phyloP scores from a whole-genome alignment of 805 yeast genomes.

The Candida dendrica region DNA sequence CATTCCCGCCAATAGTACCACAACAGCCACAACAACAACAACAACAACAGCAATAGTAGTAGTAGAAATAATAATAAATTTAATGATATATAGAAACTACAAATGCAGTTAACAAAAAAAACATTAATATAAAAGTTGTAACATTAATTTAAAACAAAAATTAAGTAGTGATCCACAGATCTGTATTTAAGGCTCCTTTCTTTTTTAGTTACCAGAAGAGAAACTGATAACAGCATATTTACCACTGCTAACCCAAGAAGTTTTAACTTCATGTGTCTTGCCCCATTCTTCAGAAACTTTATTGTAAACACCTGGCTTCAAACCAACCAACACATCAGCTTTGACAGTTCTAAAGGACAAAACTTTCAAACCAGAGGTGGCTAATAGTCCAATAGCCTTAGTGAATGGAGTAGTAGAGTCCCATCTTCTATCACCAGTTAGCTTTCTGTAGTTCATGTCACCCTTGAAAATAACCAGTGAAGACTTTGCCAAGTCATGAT shows the following conservation, averaged over 20 bases:
- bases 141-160: background rate
- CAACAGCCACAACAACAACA: constrained; percentile 21
- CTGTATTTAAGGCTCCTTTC: constrained; percentile 1
- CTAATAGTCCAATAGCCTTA: constrained; percentile 63
- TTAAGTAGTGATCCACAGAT: background rate
- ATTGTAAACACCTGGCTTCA: constrained; percentile 66
- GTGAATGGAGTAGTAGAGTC: constrained; percentile 68
- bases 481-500: constrained; percentile 54
- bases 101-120: background rate
- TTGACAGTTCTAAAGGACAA: constrained; percentile 87
- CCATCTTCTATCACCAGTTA: constrained; percentile 91
- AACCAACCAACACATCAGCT: constrained; percentile 91
- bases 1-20: constrained; percentile 27
- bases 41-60: no score
- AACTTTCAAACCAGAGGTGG: constrained; percentile 52
- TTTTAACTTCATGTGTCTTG: constrained; percentile 55
- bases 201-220: constrained; percentile 28
- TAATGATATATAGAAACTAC: background rate
- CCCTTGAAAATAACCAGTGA: constrained; percentile 84
- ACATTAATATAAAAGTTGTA: background rate
- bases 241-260: constrained; percentile 83
- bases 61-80: no score
- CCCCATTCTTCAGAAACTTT: constrained; percentile 54
- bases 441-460: constrained; percentile 89
- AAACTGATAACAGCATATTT: constrained; percentile 88